Percentiles rank a stretch among this genome's conserved stretches.
These are phyloP conservation scores for Chlamydomonas reinhardtii DNA, from an alignment of 163 green algal genomes.

Conservation along the genomic window DNA sequence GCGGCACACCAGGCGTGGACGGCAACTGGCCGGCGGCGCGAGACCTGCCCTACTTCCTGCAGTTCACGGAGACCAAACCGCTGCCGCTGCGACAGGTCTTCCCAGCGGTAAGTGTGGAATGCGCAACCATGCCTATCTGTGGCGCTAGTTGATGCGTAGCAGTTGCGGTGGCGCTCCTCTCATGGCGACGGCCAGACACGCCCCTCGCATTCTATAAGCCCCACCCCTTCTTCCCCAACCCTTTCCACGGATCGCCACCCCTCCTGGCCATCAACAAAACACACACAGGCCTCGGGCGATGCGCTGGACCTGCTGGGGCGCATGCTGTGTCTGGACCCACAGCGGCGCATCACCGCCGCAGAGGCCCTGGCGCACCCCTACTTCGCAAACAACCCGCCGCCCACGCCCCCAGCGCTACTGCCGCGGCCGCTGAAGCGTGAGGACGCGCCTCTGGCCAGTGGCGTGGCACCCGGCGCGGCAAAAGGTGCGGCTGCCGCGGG, in stretches of 20 bases:
- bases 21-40: slow-evolving; percentile 65
- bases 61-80: slow-evolving; percentile 73
- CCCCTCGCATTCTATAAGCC: too few species aligned
- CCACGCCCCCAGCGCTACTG: slow-evolving; percentile 38
- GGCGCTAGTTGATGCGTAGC: too few species aligned
- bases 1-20: slow-evolving; percentile 64
- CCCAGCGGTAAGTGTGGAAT: slow-evolving; percentile 56
- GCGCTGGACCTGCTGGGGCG: slow-evolving; percentile 83
- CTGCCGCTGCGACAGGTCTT: slow-evolving; percentile 77
- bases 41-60: slow-evolving; percentile 82
- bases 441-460: slow-evolving; percentile 21
- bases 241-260: neutral
- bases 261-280: neutral
- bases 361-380: slow-evolving; percentile 64
- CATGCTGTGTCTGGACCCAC: slow-evolving; percentile 85
- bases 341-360: slow-evolving; percentile 65
- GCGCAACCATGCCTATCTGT: too few species aligned
- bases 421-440: slow-evolving; percentile 37
- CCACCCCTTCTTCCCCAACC: too few species aligned
- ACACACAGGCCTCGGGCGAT: slow-evolving; percentile 74
- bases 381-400: slow-evolving; percentile 49
- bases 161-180: neutral
- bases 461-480: neutral
- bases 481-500: neutral
- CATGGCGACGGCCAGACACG: too few species aligned